Conservation (phyloP, 129 eudicot genomes). For the Cynara cardunculus region DNA sequence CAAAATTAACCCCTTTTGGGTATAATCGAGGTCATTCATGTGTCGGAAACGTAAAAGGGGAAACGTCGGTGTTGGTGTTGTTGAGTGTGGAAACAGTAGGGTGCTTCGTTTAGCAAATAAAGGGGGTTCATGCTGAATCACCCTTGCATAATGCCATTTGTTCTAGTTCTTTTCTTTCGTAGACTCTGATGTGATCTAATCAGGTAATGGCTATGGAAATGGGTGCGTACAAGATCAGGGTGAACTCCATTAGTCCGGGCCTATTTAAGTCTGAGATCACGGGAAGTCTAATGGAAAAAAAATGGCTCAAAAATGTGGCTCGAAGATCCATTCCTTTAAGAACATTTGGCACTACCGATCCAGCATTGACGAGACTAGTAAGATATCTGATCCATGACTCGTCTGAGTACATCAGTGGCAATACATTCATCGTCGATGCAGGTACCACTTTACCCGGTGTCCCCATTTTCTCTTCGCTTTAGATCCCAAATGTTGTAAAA, state of each 20-base stretch:
- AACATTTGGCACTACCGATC: conserved; percentile 16
- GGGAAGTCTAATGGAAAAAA: neutral
- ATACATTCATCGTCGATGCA: conserved; percentile 11
- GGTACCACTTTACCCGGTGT: conserved; percentile 22
- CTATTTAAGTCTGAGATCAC: conserved; percentile 23
- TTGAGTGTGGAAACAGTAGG: too few species aligned
- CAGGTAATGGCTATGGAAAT: conserved; percentile 27
- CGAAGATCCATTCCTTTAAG: conserved; percentile 1
- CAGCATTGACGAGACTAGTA: conserved; percentile 14
- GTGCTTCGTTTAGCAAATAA: too few species aligned
- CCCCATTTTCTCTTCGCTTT: conserved; percentile 25
- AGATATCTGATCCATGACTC: conserved; percentile 29
- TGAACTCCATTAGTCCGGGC: conserved; percentile 13
- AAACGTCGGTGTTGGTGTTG: too few species aligned
- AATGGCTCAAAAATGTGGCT: conserved; percentile 17
- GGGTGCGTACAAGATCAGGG: conserved; percentile 3
- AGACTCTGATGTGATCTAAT: neutral
- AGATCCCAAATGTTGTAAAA: neutral
- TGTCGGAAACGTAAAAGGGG: neutral
- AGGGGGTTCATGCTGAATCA: neutral
- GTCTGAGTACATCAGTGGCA: conserved; percentile 12
- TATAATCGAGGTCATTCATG: neutral
- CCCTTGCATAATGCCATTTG: neutral
- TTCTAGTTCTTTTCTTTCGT: neutral
- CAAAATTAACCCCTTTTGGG: neutral